Base-by-base conservation (phyloP, 2,329 filamentous ascomycete species). In the Pseudogymnoascus sp. region DNA sequence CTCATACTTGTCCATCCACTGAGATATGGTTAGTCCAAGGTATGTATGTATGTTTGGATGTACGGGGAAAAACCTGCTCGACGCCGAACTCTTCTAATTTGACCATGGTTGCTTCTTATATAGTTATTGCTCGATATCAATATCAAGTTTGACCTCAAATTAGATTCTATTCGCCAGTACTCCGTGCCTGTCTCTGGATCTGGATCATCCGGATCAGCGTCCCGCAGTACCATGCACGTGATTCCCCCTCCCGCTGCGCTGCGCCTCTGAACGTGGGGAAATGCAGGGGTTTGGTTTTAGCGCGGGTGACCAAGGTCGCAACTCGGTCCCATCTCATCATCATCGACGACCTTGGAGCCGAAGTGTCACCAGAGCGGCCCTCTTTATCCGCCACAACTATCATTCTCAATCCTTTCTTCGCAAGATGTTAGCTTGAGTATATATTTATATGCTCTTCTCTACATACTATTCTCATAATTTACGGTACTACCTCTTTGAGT, bases 1-100 rank as follows among this genome's bases (percentile, higher is more conserved):
- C 69, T 85, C 81, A 64, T 83, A 82, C 59, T 75, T 73, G 71
- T 84, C 80, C 81, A 86, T 85, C 83, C 83, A 86, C 71, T 83
- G 72, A 15, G 19, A 55, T 23, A 55, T 48, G 9, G 60, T 65
- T 57, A 62, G 61, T 35, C 19, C 23, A 52, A 18, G 45, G 45
- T 30, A n/a, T 18, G 15, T 15, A 12, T n/a, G n/a, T 30, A 52
- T 30, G 15, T 52, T 26, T 19, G 35, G 55, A 38, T 57, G 10
- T 35, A 37, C 33, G 55, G 35, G n/a, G 55, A 15, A 30, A 38
- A 35, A 57, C 55, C 55, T 57, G 55, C 28, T 57, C 55, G n/a
- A 57, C 33, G 12, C 72, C 73, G 60, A 76, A 76, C 19, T 71
- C 66, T 57, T 72, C 67, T 56, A 76, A 66, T 58, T 74, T 71